Conservation (phyloP, 352 stramenopile genomes). For the Phytopythium chamaehyphon region DNA sequence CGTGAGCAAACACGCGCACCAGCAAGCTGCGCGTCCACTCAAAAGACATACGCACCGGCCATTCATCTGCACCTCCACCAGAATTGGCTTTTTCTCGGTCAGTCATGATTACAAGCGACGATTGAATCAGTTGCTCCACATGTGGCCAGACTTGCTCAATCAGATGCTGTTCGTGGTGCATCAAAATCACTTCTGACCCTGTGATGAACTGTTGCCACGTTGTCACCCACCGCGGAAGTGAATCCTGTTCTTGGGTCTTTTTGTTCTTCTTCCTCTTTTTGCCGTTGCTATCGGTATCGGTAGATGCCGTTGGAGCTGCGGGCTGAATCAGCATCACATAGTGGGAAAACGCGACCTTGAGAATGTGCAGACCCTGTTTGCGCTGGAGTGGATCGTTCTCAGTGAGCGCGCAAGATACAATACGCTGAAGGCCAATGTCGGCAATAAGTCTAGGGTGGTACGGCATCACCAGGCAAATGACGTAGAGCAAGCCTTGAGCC, state of each 20-base stretch:
- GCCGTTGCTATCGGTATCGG: background rate
- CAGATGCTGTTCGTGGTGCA: conserved; percentile 79
- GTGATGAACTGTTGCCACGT: conserved; percentile 72
- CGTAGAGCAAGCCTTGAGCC: conserved; percentile 47
- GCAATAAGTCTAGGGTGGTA: conserved; percentile 37
- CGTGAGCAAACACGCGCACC: conserved; percentile 64
- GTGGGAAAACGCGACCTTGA: conserved; percentile 63
- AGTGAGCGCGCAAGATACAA: conserved; percentile 51
- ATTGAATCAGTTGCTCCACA: conserved; percentile 45
- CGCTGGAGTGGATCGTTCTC: conserved; percentile 50
- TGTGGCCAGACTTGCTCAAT: conserved; percentile 84
- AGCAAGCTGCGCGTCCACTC: conserved; percentile 74
- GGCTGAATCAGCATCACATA: conserved; percentile 20
- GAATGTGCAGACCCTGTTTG: conserved; percentile 66
- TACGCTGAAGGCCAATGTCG: conserved; percentile 28
- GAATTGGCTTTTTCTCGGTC: background rate
- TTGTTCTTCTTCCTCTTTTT: conserved; percentile 5
- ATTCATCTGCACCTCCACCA: conserved; percentile 5
- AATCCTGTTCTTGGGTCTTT: conserved; percentile 5
- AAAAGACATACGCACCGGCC: conserved; percentile 67
- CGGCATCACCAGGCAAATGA: conserved; percentile 57
- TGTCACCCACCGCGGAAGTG: conserved; percentile 10
- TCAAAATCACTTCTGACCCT: conserved; percentile 77
- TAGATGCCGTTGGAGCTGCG: background rate
- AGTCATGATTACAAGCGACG: conserved; percentile 24